phyloP scores from a whole-genome alignment of 495 filamentous ascomycete genomes.

The Xanthoparmelia taractica region DNA sequence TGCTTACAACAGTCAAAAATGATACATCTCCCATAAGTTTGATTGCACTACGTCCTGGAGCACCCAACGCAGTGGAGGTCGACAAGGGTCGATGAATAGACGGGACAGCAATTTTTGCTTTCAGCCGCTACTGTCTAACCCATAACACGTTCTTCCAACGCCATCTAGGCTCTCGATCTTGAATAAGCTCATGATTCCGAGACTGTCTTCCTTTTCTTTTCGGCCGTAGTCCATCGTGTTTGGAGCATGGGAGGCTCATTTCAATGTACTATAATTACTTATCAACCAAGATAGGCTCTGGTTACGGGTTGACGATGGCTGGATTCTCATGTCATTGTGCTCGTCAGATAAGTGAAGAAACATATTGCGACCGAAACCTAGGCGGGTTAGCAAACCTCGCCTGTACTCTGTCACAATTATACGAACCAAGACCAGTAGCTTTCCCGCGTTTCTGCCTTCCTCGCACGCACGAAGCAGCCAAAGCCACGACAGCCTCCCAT shows the following conservation, averaged over 20 bases:
- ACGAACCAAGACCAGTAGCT: constrained; percentile 8
- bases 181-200: neutral
- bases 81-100: neutral
- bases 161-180: neutral
- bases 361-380: neutral
- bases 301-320: neutral
- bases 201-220: neutral
- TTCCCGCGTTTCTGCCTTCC: constrained; percentile 1
- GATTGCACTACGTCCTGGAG: neutral
- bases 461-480: neutral
- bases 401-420: neutral
- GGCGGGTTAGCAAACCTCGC: neutral
- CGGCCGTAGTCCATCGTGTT: neutral
- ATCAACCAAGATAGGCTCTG: neutral
- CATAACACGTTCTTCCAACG: neutral
- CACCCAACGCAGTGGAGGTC: no score
- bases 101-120: neutral
- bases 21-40: neutral
- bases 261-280: neutral
- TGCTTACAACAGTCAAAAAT: neutral
- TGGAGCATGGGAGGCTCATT: neutral
- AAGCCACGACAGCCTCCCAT: neutral
- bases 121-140: neutral
- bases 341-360: neutral
- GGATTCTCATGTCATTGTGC: neutral